Evolutionary conservation across 345 rosid species (phyloP), one percentile per base, ranked within the genome.

Genomic region (Populus ilicifolia): DNA sequence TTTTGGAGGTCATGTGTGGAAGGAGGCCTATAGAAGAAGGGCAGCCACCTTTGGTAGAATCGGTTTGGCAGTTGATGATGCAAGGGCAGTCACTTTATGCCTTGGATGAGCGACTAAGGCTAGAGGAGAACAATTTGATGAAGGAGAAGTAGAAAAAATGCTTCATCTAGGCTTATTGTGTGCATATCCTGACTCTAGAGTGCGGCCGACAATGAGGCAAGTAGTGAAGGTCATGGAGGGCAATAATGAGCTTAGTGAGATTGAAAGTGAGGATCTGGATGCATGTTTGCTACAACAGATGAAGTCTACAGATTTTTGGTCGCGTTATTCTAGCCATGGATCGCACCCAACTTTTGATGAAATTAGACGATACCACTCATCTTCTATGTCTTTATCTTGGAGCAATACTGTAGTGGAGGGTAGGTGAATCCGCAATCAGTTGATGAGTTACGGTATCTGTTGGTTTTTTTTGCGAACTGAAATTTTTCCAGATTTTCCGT

Each of bases 141-240:
- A 67, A 14, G 85, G 84, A 18, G 92, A 89, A 68, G 88, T 84
- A 27, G 86, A 87, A 75, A 84, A 85, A 41, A 83, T 79, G 33
- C n/a, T 94, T 46, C 89, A 92, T 33, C 39, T 92, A 75, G 98
- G 97, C 10, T 7, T 94, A 43, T 52, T 89, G 65, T 92, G 97
- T 78, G 85, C 90, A 29, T 87, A 89, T 78, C 94, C 89, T 7
- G 92, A 89, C 41, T 81, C 91, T 6, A 79, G 77, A 41, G 73
- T 82, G 2, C 76, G 97, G 52, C 97, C 91, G 5, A 86, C 88
- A 23, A 92, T 90, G 94, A 90, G 98, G 77, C 98, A 94, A 77
- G 97, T 83, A 2, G 88, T 89, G 75, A 88, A 90, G 69, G 77
- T 88, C 38, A 81, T 90, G 79, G 91, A 89, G 43, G 89, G 90